Evolutionary conservation across 108 stramenopile species (phyloP).

Genomic region (Bacterosira constricta): DNA sequence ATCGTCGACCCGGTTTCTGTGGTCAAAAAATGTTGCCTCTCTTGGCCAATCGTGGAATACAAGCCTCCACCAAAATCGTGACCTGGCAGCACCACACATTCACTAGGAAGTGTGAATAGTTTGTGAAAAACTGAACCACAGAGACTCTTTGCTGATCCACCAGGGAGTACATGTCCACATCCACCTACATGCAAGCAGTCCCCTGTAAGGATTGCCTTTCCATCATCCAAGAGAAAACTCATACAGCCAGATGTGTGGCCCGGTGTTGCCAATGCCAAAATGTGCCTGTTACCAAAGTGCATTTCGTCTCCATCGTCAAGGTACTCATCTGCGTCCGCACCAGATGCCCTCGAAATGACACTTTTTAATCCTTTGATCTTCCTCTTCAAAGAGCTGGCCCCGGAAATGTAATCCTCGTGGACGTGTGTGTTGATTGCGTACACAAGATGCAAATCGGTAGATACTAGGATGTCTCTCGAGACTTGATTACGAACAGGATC

Average conservation of each 20-base stretch:
- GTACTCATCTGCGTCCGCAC: constrained; percentile 73
- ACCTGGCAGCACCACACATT: constrained; percentile 81
- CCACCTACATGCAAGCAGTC: constrained; percentile 85
- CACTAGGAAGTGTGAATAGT: constrained; percentile 80
- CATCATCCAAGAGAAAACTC: constrained; percentile 78
- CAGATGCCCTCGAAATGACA: constrained; percentile 73
- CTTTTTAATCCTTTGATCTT: constrained; percentile 62
- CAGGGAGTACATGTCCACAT: constrained; percentile 87
- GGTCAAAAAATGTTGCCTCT: constrained; percentile 74
- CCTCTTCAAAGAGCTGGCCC: constrained; percentile 74
- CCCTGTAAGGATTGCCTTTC: constrained; percentile 87
- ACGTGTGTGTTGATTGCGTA: constrained; percentile 85
- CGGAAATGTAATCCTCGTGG: constrained; percentile 91
- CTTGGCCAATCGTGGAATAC: constrained; percentile 68
- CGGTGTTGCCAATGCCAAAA: constrained; percentile 79
- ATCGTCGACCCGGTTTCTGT: constrained; percentile 68
- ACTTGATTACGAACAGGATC: constrained; percentile 91
- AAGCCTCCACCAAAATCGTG: constrained; percentile 87
- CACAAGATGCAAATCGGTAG: constrained; percentile 71
- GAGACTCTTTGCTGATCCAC: constrained; percentile 68
- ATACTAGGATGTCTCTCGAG: constrained; percentile 73
- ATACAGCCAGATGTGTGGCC: constrained; percentile 91
- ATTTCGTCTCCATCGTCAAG: constrained; percentile 71
- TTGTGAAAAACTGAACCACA: constrained; percentile 74
- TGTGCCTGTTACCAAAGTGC: constrained; percentile 64